Evolutionary conservation across 805 yeast genomes (phyloP).

Genomic region (Candida bentonensis): DNA sequence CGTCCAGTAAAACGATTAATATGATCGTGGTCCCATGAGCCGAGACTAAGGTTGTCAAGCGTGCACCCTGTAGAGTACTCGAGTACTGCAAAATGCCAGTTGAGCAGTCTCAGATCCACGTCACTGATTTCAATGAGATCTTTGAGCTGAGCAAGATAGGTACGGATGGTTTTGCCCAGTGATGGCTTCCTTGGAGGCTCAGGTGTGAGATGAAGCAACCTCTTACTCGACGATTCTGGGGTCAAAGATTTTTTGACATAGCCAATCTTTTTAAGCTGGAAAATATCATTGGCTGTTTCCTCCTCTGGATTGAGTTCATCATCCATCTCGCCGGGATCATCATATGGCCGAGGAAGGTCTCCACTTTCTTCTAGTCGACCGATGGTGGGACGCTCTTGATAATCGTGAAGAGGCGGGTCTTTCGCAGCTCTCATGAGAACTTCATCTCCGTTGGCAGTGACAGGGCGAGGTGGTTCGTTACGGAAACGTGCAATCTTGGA

Average conservation of each 20-base stretch:
- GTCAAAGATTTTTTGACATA: constrained; percentile 1
- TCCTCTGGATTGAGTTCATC: constrained; percentile 10
- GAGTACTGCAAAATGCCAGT: constrained; percentile 28
- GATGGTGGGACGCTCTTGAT: constrained; percentile 21
- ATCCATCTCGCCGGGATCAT: constrained; percentile 13
- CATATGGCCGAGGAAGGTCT: constrained; percentile 19
- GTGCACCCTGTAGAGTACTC: constrained; percentile 25
- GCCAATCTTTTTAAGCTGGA: constrained; percentile 16
- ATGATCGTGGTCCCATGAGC: constrained; percentile 29
- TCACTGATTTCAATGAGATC: constrained; percentile 21
- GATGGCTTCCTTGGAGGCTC: constrained; percentile 23
- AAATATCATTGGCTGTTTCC: constrained; percentile 14
- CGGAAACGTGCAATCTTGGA: constrained; percentile 23
- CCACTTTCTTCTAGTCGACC: constrained; percentile 25
- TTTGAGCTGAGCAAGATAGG: constrained; percentile 19
- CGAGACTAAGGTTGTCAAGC: constrained; percentile 22
- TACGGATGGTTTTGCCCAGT: constrained; percentile 24
- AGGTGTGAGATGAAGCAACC: constrained; percentile 18
- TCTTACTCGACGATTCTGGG: not conserved
- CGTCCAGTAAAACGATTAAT: constrained; percentile 26
- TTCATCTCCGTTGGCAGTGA: constrained; percentile 23
- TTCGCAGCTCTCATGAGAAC: constrained; percentile 23
- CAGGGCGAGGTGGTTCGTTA: constrained; percentile 20
- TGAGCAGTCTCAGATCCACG: constrained; percentile 22
- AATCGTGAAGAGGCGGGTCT: constrained; percentile 21